A percentile compares a stretch with the other conserved stretches of the same genome.
These are phyloP conservation scores for Candida berthetii DNA, from an alignment of 805 yeast genomes.

Conservation along the genomic window DNA sequence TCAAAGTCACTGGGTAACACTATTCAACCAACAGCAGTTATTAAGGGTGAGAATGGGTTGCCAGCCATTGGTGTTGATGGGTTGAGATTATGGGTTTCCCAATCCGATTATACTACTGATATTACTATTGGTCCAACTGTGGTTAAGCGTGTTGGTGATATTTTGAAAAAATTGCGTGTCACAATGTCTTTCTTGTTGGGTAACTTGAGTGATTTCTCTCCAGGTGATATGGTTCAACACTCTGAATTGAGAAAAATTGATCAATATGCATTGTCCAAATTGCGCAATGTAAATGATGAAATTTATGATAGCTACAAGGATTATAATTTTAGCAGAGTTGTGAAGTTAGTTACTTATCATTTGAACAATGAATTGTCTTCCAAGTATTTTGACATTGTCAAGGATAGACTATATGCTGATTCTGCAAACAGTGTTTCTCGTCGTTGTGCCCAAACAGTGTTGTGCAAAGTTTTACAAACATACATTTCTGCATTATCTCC, in stretches of 20 bases:
- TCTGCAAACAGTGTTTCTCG: slow-evolving; percentile 38
- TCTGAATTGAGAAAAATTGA: slow-evolving; percentile 45
- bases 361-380: slow-evolving; percentile 75
- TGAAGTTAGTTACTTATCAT: slow-evolving; percentile 63
- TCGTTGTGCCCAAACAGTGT: slow-evolving; percentile 56
- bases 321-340: slow-evolving; percentile 64
- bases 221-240: slow-evolving; percentile 28
- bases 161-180: slow-evolving; percentile 73
- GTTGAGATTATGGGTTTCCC: slow-evolving; percentile 83
- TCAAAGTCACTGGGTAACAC: slow-evolving; percentile 89
- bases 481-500: slow-evolving; percentile 74
- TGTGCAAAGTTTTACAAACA: slow-evolving; percentile 49
- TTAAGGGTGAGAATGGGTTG: slow-evolving; percentile 49
- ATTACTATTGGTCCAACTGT: slow-evolving; percentile 68
- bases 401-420: slow-evolving; percentile 83
- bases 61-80: slow-evolving; percentile 88
- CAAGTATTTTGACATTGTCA: slow-evolving; percentile 77
- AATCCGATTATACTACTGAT: slow-evolving; percentile 80
- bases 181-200: slow-evolving; percentile 82
- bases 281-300: slow-evolving; percentile 38
- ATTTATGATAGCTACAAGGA: slow-evolving; percentile 40
- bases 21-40: slow-evolving; percentile 60
- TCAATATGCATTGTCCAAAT: slow-evolving; percentile 50
- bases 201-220: slow-evolving; percentile 45
- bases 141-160: slow-evolving; percentile 70